Percentiles rank a stretch among this genome's conserved stretches.
Evolutionary conservation across 352 stramenopile species (phyloP).

Genomic region (Elongisporangium senticosum): DNA sequence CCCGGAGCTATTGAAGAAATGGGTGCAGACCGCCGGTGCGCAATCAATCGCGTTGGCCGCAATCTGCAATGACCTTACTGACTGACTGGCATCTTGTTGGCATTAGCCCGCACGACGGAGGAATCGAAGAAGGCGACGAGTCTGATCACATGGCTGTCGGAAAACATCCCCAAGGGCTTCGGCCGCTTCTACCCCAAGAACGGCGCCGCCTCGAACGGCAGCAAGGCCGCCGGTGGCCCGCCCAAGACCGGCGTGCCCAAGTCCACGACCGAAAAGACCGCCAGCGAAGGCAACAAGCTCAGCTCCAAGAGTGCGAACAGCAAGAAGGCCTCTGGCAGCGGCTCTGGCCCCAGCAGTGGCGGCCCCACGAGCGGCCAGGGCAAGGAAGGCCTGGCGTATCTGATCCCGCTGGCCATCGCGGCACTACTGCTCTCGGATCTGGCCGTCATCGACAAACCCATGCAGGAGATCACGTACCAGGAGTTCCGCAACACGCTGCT

Average conservation of each 20-base stretch:
- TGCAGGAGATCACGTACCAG: constrained; percentile 90
- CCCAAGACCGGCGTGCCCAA: constrained; percentile 46
- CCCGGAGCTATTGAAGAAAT: constrained; percentile 29
- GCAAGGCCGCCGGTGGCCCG: constrained; percentile 25
- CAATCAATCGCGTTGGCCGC: constrained; percentile 17
- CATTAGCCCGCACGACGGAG: constrained; percentile 35
- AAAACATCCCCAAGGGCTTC: constrained; percentile 81
- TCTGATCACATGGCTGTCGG: constrained; percentile 68
- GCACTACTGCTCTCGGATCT: constrained; percentile 74
- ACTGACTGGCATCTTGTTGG: neutral
- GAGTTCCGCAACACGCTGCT: constrained; percentile 87
- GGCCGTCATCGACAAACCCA: constrained; percentile 66
- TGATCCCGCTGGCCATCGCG: constrained; percentile 66
- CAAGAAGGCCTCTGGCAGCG: constrained; percentile 23
- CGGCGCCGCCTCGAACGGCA: constrained; percentile 17
- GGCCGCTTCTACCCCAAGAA: constrained; percentile 85
- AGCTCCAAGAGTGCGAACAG: constrained; percentile 52
- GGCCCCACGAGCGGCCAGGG: constrained; percentile 25
- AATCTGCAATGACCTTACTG: neutral
- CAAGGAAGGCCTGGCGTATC: constrained; percentile 64
- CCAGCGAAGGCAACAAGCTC: constrained; percentile 58
- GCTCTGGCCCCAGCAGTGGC: constrained; percentile 22
- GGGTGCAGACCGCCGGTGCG: constrained; percentile 44
- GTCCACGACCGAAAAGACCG: constrained; percentile 26
- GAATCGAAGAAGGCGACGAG: constrained; percentile 48